phyloP scores from a whole-genome alignment of 1,139 yeast genomes.

The Nakaseomyces uthaithaninus region DNA sequence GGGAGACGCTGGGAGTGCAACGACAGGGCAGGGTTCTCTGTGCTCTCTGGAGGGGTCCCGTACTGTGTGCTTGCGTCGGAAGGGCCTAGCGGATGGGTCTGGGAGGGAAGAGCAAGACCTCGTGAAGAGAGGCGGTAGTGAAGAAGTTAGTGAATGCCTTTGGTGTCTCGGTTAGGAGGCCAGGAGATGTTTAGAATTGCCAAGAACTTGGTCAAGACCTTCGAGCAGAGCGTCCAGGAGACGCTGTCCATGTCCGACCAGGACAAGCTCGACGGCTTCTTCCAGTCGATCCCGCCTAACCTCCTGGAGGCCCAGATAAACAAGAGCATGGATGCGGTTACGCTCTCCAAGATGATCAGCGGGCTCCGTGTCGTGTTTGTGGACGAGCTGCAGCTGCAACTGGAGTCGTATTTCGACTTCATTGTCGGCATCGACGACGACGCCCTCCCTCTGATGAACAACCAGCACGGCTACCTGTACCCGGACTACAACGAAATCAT shows the following conservation, averaged over 20 bases:
- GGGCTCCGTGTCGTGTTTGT: slow-evolving; percentile 54
- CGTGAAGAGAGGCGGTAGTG: no score
- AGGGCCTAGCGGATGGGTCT: no score
- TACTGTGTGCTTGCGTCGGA: no score
- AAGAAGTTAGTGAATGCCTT: no score
- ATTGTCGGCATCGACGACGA: slow-evolving; percentile 71
- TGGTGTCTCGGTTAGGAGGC: no score
- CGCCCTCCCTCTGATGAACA: slow-evolving; percentile 48
- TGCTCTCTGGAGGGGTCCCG: no score
- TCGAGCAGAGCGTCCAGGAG: slow-evolving; percentile 44
- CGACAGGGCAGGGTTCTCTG: no score
- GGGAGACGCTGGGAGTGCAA: no score
- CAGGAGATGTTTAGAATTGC: slow-evolving; percentile 96
- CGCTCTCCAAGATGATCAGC: slow-evolving; percentile 29
- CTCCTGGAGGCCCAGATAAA: slow-evolving; percentile 13
- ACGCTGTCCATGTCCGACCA: slow-evolving; percentile 23
- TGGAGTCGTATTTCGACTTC: slow-evolving; percentile 84
- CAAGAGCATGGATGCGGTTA: slow-evolving; percentile 1
- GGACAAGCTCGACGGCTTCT: slow-evolving; percentile 43
- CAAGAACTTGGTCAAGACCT: slow-evolving; percentile 66
- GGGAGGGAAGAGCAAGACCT: no score
- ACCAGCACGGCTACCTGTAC: slow-evolving; percentile 32
- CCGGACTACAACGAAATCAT: slow-evolving; percentile 34
- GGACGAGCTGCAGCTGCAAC: slow-evolving; percentile 39
- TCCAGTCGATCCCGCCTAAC: slow-evolving; percentile 37